Evolutionary conservation across 352 stramenopile genomes (phyloP).

Genomic region (Phytophthora fragariaefolia): DNA sequence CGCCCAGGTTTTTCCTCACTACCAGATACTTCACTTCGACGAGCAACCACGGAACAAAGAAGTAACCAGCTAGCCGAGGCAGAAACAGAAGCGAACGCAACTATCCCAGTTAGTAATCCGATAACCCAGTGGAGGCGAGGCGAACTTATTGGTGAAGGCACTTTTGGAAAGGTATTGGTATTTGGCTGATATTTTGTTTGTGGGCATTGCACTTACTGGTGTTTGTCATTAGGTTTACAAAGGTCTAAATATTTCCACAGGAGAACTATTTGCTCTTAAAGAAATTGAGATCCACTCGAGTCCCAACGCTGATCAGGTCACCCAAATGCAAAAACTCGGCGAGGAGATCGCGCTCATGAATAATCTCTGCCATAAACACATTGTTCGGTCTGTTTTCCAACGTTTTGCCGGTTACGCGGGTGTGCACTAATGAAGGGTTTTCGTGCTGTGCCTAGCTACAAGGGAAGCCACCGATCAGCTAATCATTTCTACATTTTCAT

Average conservation of each 20-base stretch:
- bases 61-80: constrained; percentile 25
- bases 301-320: constrained; percentile 54
- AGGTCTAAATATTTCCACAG: constrained; percentile 93
- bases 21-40: constrained; percentile 27
- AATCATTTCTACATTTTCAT: constrained; percentile 96
- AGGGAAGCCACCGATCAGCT: constrained; percentile 81
- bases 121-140: constrained; percentile 93
- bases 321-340: constrained; percentile 79
- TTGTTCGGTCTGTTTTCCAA: constrained; percentile 82
- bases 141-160: constrained; percentile 94
- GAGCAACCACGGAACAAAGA: constrained; percentile 6
- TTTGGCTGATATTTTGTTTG: not conserved
- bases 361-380: constrained; percentile 94
- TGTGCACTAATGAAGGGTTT: constrained; percentile 24
- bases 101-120: constrained; percentile 25
- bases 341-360: constrained; percentile 96
- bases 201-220: not conserved
- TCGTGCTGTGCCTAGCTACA: constrained; percentile 51
- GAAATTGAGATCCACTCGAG: constrained; percentile 84
- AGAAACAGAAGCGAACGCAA: constrained; percentile 4
- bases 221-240: constrained; percentile 86
- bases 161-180: constrained; percentile 87
- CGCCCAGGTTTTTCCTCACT: constrained; percentile 33
- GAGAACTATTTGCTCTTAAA: constrained; percentile 92
- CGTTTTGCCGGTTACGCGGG: not conserved